Evolutionary conservation across 139 green algal genomes (phyloP), one percentile per base, ranked within the genome.

Genomic region (Choricystis sp.): DNA sequence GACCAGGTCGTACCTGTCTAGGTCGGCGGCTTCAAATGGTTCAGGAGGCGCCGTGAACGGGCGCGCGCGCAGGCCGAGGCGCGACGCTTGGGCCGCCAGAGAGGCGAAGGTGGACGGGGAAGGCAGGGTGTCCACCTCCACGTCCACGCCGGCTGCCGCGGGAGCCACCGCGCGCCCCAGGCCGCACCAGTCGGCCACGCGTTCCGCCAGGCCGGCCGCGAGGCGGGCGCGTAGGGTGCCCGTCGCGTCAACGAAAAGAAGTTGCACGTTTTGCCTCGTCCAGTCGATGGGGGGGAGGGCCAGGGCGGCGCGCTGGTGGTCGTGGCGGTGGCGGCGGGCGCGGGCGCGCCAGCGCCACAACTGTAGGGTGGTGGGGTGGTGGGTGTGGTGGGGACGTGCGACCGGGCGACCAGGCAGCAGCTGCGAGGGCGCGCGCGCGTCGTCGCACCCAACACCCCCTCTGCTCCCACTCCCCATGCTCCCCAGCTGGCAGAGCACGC

Each of bases 151-250:
- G 58, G 58, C 27, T 2, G 58, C 31, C 26, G 58, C 25, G 26
- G 58, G 30, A 26, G 31, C 3, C 58, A 62, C 26, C 26, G 31
- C 31, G 20, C 74, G 56, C 9, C 70, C 70, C 24, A 67, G 74
- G 31, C 74, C 74, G 28, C 77, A 75, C 74, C 74, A 80, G 30
- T 80, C 74, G 22, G 66, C 73, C 19, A 80, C 57, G 26, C 64
- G 60, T 23, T 80, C 74, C 63, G 77, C 70, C 40, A 77, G 57
- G 16, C 64, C 74, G 24, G 67, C 61, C 21, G 74, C 70, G 9
- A 80, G 52, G 20, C 70, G 58, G 2, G 70, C 74, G 3, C 74
- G 58, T 55, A 80, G 60, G n/a, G 65, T 67, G 29, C 77, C 74
- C n/a, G 48, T 63, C 19, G 57, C 58, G 40, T 75, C 66, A 25